These are phyloP conservation scores for Volutella citrinella DNA, from an alignment of 2,329 filamentous ascomycete species.

Conservation along the genomic window DNA sequence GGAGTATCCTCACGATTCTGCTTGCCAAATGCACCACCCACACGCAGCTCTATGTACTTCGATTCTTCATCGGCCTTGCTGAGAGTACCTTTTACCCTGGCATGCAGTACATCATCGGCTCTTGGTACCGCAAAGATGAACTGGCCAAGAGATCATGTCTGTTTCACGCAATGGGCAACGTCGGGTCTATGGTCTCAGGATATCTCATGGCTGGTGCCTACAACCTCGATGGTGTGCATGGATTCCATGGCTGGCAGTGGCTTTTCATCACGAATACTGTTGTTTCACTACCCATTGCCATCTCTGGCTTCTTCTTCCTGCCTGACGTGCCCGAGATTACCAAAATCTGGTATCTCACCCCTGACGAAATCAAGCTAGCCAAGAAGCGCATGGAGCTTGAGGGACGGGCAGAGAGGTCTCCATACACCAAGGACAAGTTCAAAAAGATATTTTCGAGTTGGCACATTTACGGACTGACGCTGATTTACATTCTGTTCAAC, in stretches of 20 bases:
- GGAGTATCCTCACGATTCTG: slow-evolving; percentile 30
- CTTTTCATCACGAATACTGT: slow-evolving; percentile 35
- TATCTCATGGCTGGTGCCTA: slow-evolving; percentile 41
- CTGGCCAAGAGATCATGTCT: slow-evolving; percentile 41
- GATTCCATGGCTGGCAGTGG: slow-evolving; percentile 47
- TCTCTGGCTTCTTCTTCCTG: slow-evolving; percentile 31
- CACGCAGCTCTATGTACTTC: slow-evolving; percentile 35
- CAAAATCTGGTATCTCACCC: slow-evolving; percentile 25
- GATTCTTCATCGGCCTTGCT: slow-evolving; percentile 42
- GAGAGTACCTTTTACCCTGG: slow-evolving; percentile 39
- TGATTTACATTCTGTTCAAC: slow-evolving; percentile 64
- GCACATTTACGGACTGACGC: slow-evolving; percentile 59
- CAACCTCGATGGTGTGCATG: slow-evolving; percentile 35
- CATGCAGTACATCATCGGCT: slow-evolving; percentile 38
- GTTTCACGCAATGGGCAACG: slow-evolving; percentile 34
- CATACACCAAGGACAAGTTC: slow-evolving; percentile 47
- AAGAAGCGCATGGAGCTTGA: slow-evolving; percentile 36
- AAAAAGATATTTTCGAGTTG: slow-evolving; percentile 61
- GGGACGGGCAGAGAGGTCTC: slow-evolving; percentile 39
- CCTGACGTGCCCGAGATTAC: slow-evolving; percentile 28
- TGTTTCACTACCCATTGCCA: slow-evolving; percentile 32
- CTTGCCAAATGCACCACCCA: slow-evolving; percentile 26
- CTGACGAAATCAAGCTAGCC: slow-evolving; percentile 24
- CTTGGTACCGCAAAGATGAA: slow-evolving; percentile 43
- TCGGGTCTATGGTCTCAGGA: slow-evolving; percentile 27